These are phyloP conservation scores for Cyberlindnera veronae DNA, from an alignment of 805 yeast species.

Conservation along the genomic window DNA sequence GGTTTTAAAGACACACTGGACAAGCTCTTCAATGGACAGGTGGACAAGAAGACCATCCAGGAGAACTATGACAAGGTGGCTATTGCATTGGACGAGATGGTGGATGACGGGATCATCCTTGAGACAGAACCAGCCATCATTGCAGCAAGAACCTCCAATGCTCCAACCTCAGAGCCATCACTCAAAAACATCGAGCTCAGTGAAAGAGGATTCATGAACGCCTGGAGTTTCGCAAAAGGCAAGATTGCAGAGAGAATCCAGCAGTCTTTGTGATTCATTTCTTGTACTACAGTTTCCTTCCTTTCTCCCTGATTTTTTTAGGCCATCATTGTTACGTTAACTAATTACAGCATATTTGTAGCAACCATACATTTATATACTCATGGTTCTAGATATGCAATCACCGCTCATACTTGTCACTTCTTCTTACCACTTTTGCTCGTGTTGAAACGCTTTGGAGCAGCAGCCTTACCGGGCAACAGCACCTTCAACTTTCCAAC, in stretches of 20 bases:
- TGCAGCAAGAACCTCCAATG: conserved; percentile 86
- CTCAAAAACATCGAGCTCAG: conserved; percentile 59
- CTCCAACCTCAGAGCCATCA: conserved; percentile 69
- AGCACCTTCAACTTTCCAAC: conserved; percentile 68
- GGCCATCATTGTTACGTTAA: too few relatives aligned
- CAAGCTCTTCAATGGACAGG: conserved; percentile 58
- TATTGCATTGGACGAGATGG: conserved; percentile 84
- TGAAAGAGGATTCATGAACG: conserved; percentile 76
- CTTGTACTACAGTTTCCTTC: too few relatives aligned
- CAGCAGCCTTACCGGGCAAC: conserved; percentile 45
- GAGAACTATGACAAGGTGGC: conserved; percentile 85
- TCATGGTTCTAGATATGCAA: too few relatives aligned
- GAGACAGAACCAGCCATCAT: conserved; percentile 87
- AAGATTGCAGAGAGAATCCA: conserved; percentile 54
- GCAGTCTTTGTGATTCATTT: conserved; percentile 33
- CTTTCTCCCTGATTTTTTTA: too few relatives aligned
- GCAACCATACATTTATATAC: too few relatives aligned
- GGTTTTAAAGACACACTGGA: conserved; percentile 83
- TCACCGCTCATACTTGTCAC: too few relatives aligned
- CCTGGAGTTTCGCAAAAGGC: conserved; percentile 84
- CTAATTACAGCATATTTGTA: too few relatives aligned
- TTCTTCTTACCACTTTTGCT: conserved; percentile 13
- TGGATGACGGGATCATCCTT: conserved; percentile 90
- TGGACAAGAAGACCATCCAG: conserved; percentile 75
- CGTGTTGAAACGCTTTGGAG: conserved; percentile 16